Conservation (phyloP, 495 filamentous ascomycete genomes). For the Xylaria sp. region DNA sequence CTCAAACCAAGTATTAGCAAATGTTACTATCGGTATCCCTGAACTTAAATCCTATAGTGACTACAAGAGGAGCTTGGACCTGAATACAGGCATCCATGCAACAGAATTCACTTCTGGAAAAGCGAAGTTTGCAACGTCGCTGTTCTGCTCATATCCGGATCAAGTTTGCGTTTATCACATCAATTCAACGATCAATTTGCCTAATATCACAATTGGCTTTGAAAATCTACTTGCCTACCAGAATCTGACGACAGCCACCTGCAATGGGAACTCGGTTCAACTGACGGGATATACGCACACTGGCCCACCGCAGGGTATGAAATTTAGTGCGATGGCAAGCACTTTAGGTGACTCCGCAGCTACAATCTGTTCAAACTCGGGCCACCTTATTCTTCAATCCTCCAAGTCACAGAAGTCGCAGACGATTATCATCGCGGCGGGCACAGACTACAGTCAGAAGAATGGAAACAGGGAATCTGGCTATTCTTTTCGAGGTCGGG, state of each 20-base stretch:
- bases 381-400: not conserved
- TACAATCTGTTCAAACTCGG: slow-evolving; percentile 29
- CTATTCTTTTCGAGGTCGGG: slow-evolving; percentile 55
- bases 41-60: slow-evolving; percentile 35
- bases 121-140: slow-evolving; percentile 38
- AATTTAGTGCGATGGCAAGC: slow-evolving; percentile 41
- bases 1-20: slow-evolving; percentile 52
- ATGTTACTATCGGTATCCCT: slow-evolving; percentile 49
- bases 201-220: slow-evolving; percentile 43
- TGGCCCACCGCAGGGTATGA: slow-evolving; percentile 46
- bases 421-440: slow-evolving; percentile 49
- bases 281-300: slow-evolving; percentile 40
- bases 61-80: slow-evolving; percentile 53
- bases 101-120: slow-evolving; percentile 40
- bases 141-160: slow-evolving; percentile 57
- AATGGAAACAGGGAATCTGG: slow-evolving; percentile 49
- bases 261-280: slow-evolving; percentile 36
- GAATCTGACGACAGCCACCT: slow-evolving; percentile 37
- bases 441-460: slow-evolving; percentile 54
- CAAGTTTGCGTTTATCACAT: slow-evolving; percentile 57
- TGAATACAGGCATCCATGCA: slow-evolving; percentile 49
- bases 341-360: slow-evolving; percentile 29
- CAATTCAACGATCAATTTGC: slow-evolving; percentile 40
- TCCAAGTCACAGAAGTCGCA: slow-evolving; percentile 14
- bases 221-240: slow-evolving; percentile 41